Conservation (phyloP, 1,284 basidiomycete species). For the Kwoniella shivajii region DNA sequence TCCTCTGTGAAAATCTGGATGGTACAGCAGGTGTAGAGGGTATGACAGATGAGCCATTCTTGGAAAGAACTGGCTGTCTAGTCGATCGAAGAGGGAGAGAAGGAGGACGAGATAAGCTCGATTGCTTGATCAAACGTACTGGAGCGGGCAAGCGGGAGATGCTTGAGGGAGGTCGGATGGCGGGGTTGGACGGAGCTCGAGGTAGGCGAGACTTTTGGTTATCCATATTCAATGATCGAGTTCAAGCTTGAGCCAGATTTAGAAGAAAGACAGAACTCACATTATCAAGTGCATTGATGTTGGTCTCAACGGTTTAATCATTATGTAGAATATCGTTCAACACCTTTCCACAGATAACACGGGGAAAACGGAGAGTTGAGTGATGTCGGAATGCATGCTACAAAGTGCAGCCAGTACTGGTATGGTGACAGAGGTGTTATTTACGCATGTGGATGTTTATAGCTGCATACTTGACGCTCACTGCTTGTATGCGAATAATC, state of each 20-base stretch:
- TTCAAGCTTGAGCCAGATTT: neutral
- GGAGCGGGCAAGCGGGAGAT: conserved; percentile 7
- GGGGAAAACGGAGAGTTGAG: too few species aligned
- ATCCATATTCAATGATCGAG: neutral
- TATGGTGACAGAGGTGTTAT: too few species aligned
- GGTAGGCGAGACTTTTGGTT: conserved; percentile 1
- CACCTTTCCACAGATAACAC: too few species aligned
- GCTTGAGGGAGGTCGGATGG: neutral
- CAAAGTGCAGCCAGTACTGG: too few species aligned
- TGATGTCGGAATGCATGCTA: too few species aligned
- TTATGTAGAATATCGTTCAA: conserved; percentile 8
- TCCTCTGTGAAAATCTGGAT: too few species aligned
- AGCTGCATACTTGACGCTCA: neutral
- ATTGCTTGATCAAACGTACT: neutral
- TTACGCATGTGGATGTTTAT: too few species aligned
- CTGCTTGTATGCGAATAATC: too few species aligned
- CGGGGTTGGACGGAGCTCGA: conserved; percentile 12
- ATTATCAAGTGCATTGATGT: too few species aligned
- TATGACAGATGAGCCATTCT: neutral
- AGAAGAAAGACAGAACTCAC: too few species aligned
- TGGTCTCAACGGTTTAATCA: too few species aligned
- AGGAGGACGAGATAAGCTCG: neutral
- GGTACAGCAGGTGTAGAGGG: too few species aligned
- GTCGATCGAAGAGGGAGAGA: conserved; percentile 1
- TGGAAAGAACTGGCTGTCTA: neutral